Evolutionary conservation across 148 eudicot genomes (phyloP), one percentile per base, ranked within the genome.

Genomic region (Rhododendron griersonianum): DNA sequence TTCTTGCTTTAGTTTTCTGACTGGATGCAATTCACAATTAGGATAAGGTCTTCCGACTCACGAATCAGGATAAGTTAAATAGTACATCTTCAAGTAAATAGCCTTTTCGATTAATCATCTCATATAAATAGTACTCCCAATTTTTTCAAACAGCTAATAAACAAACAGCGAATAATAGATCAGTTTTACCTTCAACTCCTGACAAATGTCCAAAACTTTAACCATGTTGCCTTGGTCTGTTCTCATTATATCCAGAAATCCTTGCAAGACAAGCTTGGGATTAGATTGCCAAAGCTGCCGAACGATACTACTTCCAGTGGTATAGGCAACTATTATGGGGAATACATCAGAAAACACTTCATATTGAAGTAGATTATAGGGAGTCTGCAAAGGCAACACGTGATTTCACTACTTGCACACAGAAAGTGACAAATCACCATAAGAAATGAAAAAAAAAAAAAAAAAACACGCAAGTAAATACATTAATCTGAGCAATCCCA

Each of bases 401-500:
- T 11, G 69, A 59, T 19, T 59, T 82, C 44, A 57, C 44, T 33
- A 37, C 44, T 28, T 19, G 25, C 47, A 57, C 69, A 55, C 21
- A 81, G 23, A 81, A 5, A 59, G 19, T 35, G 39, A 11, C 18
- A 37, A 82, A 82, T 57, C 15, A 37, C 23, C 30, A 21, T 81
- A 10, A 33, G 39, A 81, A 59, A 59, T 39, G 41, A 5, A 5
- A 41, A 41, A 41, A 59, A 81, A 81, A 81, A 55, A 19, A 41
- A 41, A 59, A 81, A 81, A 81, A 55, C 19, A 10, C 73, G 7
- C 4, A 30, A 82, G 63, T 57, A 82, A 41, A 41, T 41, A 41
- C 84, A 37, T 82, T 82, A 11, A 82, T 35, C 30, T 82, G 84
- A 8, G 84, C 84, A 57, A 82, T 82, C 84, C 84, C 84, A 59